Conservation (phyloP, 73 alveolate genomes). For the Paramecium pentaurelia region DNA sequence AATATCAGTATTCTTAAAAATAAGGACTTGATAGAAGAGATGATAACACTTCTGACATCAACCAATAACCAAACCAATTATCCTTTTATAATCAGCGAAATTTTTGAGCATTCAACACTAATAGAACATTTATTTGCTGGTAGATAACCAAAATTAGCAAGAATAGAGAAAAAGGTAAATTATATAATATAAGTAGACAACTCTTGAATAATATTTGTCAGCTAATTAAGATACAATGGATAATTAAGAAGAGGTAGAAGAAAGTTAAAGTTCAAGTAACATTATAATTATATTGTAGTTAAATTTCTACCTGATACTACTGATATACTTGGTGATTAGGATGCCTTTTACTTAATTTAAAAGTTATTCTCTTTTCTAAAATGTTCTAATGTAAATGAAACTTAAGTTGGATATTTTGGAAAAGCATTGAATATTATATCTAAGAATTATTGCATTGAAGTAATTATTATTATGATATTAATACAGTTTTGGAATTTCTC, state of each 20-base stretch:
- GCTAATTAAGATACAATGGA: background rate
- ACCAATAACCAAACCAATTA: background rate
- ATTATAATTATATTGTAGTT: background rate
- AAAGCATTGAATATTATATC: background rate
- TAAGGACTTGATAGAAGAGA: background rate
- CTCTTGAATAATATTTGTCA: background rate
- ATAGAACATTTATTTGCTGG: background rate
- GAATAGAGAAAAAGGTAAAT: background rate
- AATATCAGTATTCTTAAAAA: background rate
- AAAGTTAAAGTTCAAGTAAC: background rate
- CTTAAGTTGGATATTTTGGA: slow-evolving; percentile 1
- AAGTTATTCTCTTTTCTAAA: background rate
- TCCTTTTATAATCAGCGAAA: background rate
- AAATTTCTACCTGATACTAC: background rate
- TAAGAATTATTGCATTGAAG: background rate
- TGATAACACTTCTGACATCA: background rate
- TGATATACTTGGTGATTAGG: background rate
- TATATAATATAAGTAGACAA: background rate
- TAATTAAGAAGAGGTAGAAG: background rate
- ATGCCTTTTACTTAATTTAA: background rate
- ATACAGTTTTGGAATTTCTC: background rate
- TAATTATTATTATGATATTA: background rate
- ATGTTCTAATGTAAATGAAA: background rate
- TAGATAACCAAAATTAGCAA: background rate
- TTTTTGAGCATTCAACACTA: background rate